Conservation (phyloP, 78 protist genomes). For the Polysphondylium violaceum region DNA sequence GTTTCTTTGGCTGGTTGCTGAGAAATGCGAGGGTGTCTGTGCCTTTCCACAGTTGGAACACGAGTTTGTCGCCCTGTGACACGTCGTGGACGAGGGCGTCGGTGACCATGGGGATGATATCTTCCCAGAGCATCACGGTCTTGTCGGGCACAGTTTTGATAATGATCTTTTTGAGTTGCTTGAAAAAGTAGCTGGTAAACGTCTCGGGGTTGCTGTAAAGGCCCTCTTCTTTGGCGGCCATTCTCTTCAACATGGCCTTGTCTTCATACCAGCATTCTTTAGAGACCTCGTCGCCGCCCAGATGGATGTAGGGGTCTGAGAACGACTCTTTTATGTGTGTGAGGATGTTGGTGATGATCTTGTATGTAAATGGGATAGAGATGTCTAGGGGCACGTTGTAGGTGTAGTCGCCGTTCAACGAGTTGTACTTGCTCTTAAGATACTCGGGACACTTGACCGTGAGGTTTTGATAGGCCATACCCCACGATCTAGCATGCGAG, state of each 20-base stretch:
- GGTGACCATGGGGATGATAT: background rate
- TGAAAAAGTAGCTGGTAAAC: conserved; percentile 8
- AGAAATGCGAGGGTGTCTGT: background rate
- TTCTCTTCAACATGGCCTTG: background rate
- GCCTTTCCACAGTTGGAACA: conserved; percentile 68
- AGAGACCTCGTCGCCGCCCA: conserved; percentile 62
- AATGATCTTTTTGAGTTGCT: background rate
- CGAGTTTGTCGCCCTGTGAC: background rate
- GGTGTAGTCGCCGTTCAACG: conserved; percentile 23
- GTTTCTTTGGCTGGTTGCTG: background rate
- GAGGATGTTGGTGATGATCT: background rate
- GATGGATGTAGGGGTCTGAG: conserved; percentile 51
- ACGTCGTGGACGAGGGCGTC: background rate
- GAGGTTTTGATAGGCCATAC: conserved; percentile 7
- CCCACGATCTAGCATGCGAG: conserved; percentile 71
- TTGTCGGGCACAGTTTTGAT: background rate
- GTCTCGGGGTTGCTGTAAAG: background rate
- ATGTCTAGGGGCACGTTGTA: conserved; percentile 45
- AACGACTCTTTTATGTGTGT: background rate
- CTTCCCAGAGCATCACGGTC: conserved; percentile 47
- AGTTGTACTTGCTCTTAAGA: background rate
- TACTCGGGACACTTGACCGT: conserved; percentile 18
- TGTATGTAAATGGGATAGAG: background rate
- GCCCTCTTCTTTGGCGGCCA: background rate
- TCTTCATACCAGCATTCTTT: conserved; percentile 53